These are phyloP conservation scores for Alternaria triticimaculans DNA, from an alignment of 2,329 filamentous ascomycete genomes.

Conservation along the genomic window DNA sequence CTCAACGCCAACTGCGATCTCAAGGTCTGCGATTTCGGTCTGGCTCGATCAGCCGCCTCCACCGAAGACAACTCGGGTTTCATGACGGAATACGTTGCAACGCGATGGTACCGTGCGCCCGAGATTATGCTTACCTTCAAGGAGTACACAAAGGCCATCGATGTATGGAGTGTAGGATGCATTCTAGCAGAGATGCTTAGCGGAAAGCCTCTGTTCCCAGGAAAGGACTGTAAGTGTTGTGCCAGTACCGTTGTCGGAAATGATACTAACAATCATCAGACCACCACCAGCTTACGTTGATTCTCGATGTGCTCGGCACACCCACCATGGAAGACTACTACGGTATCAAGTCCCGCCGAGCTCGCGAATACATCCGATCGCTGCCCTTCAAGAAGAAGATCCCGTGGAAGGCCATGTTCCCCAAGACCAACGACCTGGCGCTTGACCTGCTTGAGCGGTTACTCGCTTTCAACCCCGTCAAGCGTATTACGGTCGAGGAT, in stretches of 20 bases:
- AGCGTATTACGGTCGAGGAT: constrained; percentile 97
- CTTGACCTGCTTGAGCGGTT: constrained; percentile 94
- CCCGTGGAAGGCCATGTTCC: constrained; percentile 94
- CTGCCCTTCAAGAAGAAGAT: constrained; percentile 99
- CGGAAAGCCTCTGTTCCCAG: constrained; percentile 96
- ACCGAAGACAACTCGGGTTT: constrained; percentile 99
- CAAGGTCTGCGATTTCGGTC: constrained; percentile 98
- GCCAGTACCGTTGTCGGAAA: neutral
- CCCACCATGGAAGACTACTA: constrained; percentile 99
- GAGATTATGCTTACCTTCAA: constrained; percentile 99
- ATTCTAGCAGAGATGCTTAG: constrained; percentile 99
- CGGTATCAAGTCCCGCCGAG: constrained; percentile 97
- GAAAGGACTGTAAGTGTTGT: constrained; percentile 84
- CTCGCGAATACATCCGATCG: constrained; percentile 96
- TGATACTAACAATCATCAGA: constrained; percentile 59
- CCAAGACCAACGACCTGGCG: constrained; percentile 97
- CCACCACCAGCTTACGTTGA: constrained; percentile 96
- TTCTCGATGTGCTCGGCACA: constrained; percentile 94
- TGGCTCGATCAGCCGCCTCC: constrained; percentile 92
- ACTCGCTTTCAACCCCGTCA: constrained; percentile 96
- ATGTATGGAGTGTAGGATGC: constrained; percentile 98
- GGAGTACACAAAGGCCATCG: constrained; percentile 99
- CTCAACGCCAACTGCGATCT: constrained; percentile 98
- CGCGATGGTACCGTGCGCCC: constrained; percentile 97
- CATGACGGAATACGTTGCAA: constrained; percentile 99